phyloP scores from a whole-genome alignment of 768 basidiomycete species.

The Naganishia antarctica region DNA sequence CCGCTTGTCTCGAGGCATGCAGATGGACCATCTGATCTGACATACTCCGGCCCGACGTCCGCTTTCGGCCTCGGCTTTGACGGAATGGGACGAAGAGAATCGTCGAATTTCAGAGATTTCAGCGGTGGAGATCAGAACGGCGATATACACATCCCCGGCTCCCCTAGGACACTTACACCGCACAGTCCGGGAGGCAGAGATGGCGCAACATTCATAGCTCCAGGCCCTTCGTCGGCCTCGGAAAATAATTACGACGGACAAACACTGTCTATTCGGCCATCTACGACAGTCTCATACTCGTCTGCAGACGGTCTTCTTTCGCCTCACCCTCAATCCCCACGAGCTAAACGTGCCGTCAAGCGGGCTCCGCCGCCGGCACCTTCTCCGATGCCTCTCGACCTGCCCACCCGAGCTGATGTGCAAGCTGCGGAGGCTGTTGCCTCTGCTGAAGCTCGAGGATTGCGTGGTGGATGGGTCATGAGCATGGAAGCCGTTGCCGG shows the following conservation, averaged over 20 bases:
- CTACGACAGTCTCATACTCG: slow-evolving; percentile 32
- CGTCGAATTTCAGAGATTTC: slow-evolving; percentile 21
- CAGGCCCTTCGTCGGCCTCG: background rate
- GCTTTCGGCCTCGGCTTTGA: background rate
- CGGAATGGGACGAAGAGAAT: background rate
- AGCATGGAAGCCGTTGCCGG: slow-evolving; percentile 26
- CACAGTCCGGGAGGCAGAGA: slow-evolving; percentile 23
- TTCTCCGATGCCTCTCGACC: slow-evolving; percentile 41
- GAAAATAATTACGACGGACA: slow-evolving; percentile 8
- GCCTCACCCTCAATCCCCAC: slow-evolving; percentile 37
- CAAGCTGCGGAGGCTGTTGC: slow-evolving; percentile 48
- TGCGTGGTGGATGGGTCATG: slow-evolving; percentile 51
- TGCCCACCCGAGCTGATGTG: slow-evolving; percentile 49
- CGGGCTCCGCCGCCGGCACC: slow-evolving; percentile 27
- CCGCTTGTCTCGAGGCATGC: slow-evolving; percentile 1
- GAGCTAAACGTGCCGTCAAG: slow-evolving; percentile 27
- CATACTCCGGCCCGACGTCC: background rate
- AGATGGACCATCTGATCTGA: background rate
- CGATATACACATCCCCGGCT: background rate
- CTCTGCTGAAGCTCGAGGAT: slow-evolving; percentile 41
- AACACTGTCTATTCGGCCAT: slow-evolving; percentile 32
- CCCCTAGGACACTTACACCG: slow-evolving; percentile 38
- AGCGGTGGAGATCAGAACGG: slow-evolving; percentile 7
- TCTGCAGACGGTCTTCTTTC: slow-evolving; percentile 38
- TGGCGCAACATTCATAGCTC: slow-evolving; percentile 4